Evolutionary conservation across 345 rosid species (phyloP), one percentile per base, ranked within the genome.

Genomic region (Durio zibethinus): DNA sequence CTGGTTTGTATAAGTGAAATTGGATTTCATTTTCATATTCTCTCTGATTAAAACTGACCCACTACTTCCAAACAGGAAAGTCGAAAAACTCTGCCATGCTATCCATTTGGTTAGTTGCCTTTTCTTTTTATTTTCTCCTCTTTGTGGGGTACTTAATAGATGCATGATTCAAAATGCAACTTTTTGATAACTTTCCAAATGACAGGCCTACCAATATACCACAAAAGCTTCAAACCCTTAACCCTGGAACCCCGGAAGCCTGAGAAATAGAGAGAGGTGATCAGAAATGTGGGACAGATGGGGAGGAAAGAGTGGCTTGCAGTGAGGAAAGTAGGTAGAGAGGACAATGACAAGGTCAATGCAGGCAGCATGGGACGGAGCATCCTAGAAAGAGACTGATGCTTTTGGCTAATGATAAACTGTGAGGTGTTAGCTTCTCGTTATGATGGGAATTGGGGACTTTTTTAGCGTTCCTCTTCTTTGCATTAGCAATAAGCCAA

Each of bases 331-430:
- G 54, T n/a, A 56, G 43, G 18, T n/a, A 2, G 10, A 33, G 18
- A 16, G 23, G 43, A 43, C 0, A 4, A 43, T 15, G 48, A 68
- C 36, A 63, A 7, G 61, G 54, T 47, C 62, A 53, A 57, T 45
- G 25, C 60, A 43, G 79, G 48, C 81, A 31, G 64, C n/a, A 25
- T 14, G 83, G 84, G 90, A 74, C 77, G 72, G 73, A 82, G 79
- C 83, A 80, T 75, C 79, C 76, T 43, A 71, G 65, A 83, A 79
- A 78, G 47, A 59, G 38, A 67, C 15, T 0, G 1, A 68, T 52
- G 66, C 75, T 60, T 50, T 72, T 65, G 50, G 29, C 36, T 33
- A 33, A 60, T 71, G 68, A 54, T 54, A 53, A 53, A 57, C 40
- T 31, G 29, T 29, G 63, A 56, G 48, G 40, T 47, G 20, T 33